phyloP scores from a whole-genome alignment of 768 basidiomycete genomes.

The Leccinum longicurvipes region DNA sequence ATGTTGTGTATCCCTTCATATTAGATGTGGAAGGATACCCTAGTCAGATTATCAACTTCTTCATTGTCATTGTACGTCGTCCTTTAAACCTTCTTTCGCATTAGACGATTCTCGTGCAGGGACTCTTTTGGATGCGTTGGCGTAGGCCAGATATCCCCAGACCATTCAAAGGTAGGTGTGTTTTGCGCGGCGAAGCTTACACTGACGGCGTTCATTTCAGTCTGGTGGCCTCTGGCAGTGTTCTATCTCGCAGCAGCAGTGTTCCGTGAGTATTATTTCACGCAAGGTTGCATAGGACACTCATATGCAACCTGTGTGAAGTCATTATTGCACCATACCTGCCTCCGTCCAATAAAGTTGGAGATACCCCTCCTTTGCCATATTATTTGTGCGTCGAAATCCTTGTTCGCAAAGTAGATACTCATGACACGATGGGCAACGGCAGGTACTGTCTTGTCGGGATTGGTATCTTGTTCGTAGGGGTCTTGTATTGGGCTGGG shows the following conservation, averaged over 20 bases:
- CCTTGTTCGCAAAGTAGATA: conserved; percentile 20
- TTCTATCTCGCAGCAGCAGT: conserved; percentile 52
- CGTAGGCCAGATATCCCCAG: conserved; percentile 42
- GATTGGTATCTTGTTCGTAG: conserved; percentile 44
- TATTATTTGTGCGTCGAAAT: conserved; percentile 44
- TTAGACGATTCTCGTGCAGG: conserved; percentile 25
- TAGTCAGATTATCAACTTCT: conserved; percentile 52
- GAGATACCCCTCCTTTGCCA: conserved; percentile 58
- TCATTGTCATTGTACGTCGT: conserved; percentile 49
- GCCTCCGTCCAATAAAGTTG: conserved; percentile 48
- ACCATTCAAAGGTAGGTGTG: conserved; percentile 48
- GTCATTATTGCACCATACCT: conserved; percentile 58
- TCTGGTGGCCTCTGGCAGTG: conserved; percentile 53
- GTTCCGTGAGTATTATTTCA: conserved; percentile 40
- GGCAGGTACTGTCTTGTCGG: conserved; percentile 53
- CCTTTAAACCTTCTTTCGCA: too few species aligned
- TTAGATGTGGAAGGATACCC: conserved; percentile 53
- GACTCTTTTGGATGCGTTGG: conserved; percentile 56
- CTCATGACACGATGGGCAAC: conserved; percentile 25
- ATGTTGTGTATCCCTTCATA: conserved; percentile 58
- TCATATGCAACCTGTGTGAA: conserved; percentile 9
- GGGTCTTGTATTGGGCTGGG: conserved; percentile 51
- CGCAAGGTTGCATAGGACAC: conserved; percentile 3
- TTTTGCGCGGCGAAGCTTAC: neutral
- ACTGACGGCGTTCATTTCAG: conserved; percentile 22